Conservation (phyloP, 1,284 basidiomycete species). For the Rhizopogon parksii region DNA sequence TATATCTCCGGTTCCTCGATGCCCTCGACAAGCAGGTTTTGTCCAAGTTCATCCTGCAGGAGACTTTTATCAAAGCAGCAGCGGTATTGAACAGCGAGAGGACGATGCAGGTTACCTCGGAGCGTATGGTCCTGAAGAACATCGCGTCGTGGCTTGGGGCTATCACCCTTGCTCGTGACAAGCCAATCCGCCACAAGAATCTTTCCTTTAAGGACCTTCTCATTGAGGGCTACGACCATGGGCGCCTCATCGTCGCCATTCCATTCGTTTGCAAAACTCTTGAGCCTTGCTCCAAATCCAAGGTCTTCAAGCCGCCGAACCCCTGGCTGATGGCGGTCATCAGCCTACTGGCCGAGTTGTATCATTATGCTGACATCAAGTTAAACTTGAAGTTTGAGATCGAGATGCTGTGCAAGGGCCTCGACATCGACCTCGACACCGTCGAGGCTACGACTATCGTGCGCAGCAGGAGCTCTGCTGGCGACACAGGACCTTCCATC, state of each 20-base stretch:
- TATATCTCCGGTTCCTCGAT: constrained; percentile 93
- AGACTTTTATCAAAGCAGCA: constrained; percentile 87
- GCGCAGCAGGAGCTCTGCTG: constrained; percentile 57
- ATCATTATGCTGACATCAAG: constrained; percentile 95
- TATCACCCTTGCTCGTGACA: constrained; percentile 88
- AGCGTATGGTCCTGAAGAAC: constrained; percentile 89
- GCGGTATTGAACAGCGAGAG: constrained; percentile 88
- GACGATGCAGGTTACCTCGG: constrained; percentile 78
- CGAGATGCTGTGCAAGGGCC: constrained; percentile 90
- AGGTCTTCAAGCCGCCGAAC: constrained; percentile 93
- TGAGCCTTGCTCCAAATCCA: constrained; percentile 84
- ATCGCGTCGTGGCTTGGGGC: constrained; percentile 93
- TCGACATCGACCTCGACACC: constrained; percentile 83
- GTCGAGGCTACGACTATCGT: constrained; percentile 84
- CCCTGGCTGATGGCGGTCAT: constrained; percentile 98
- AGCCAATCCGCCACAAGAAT: constrained; percentile 90
- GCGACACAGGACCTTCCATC: constrained; percentile 47
- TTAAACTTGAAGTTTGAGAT: constrained; percentile 99
- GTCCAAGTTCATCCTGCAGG: constrained; percentile 79
- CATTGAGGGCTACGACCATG: constrained; percentile 91
- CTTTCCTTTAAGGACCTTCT: constrained; percentile 95
- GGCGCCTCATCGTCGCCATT: constrained; percentile 89
- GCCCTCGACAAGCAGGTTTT: constrained; percentile 64
- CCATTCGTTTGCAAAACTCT: constrained; percentile 98
- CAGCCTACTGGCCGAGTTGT: constrained; percentile 88